Evolutionary conservation across 2,329 filamentous ascomycete genomes (phyloP).

Genomic region (Stagonosporopsis tanaceti): DNA sequence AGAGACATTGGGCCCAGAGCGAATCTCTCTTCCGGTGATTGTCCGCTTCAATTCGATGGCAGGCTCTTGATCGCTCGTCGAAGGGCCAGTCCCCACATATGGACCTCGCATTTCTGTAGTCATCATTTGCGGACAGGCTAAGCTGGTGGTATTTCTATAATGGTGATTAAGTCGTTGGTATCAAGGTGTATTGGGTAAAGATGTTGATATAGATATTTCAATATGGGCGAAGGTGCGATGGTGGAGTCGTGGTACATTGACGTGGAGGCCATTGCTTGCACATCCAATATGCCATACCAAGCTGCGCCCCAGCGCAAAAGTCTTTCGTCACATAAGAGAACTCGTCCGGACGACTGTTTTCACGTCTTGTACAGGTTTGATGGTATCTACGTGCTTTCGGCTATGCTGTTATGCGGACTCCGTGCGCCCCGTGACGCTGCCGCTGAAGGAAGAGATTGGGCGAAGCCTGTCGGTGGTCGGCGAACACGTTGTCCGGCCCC

Average conservation of each 20-base stretch:
- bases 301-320: neutral
- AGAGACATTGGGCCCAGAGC: constrained; percentile 6
- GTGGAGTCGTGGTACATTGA: neutral
- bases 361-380: neutral
- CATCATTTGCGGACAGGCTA: neutral
- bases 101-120: constrained; percentile 7
- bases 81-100: constrained; percentile 4
- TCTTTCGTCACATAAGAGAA: neutral
- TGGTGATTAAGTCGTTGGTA: neutral
- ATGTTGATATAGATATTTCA: neutral
- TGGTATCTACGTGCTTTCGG: neutral
- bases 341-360: constrained; percentile 1
- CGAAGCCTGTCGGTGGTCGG: constrained; percentile 1
- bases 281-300: neutral
- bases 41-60: constrained; percentile 14
- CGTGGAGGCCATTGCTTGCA: neutral
- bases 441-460: neutral
- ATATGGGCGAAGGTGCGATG: neutral
- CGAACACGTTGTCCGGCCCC: neutral
- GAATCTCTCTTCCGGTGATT: constrained; percentile 7
- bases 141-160: neutral
- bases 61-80: constrained; percentile 6
- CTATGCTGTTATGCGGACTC: neutral
- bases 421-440: constrained; percentile 1
- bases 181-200: neutral